A percentile compares a stretch with the other conserved stretches of the same genome.
Conservation (phyloP, 2,329 filamentous ascomycete genomes). For the Colletotrichum tamarilloi region DNA sequence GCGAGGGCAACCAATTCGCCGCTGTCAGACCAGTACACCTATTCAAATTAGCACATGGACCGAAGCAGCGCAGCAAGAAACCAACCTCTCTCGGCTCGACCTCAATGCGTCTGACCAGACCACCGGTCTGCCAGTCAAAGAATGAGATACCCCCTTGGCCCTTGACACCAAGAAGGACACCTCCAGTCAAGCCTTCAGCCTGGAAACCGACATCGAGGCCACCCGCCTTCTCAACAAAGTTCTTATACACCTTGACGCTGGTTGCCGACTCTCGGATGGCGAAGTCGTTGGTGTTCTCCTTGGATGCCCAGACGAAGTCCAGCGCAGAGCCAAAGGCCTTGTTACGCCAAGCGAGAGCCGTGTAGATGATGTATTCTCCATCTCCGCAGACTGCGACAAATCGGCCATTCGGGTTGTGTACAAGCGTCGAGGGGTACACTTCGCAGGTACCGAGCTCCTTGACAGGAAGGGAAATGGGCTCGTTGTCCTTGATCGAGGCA, state of each 20-base stretch:
- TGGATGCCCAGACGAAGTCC: conserved; percentile 97
- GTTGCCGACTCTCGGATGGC: conserved; percentile 95
- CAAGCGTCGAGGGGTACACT: conserved; percentile 93
- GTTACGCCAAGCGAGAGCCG: conserved; percentile 94
- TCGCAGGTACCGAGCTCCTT: conserved; percentile 98
- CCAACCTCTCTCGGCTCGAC: conserved; percentile 68
- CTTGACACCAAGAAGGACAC: conserved; percentile 91
- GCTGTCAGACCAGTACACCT: conserved; percentile 97
- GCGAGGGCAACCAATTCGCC: conserved; percentile 93
- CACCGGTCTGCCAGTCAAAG: conserved; percentile 95
- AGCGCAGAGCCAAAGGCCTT: conserved; percentile 96
- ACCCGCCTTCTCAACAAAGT: conserved; percentile 91
- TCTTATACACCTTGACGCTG: conserved; percentile 97
- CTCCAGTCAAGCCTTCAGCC: conserved; percentile 89
- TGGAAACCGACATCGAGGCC: conserved; percentile 95
- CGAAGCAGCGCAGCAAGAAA: background rate
- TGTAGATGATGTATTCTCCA: conserved; percentile 99
- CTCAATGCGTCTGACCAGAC: conserved; percentile 91
- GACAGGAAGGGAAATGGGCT: conserved; percentile 84
- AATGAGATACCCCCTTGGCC: conserved; percentile 95
- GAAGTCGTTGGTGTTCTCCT: conserved; percentile 98
- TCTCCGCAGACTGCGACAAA: conserved; percentile 88
- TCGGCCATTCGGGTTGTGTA: conserved; percentile 95
- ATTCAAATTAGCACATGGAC: conserved; percentile 2
- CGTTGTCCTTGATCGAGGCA: conserved; percentile 85